Percentiles rank a stretch among this genome's conserved stretches.
Evolutionary conservation across 257 asterid genomes (phyloP).

Genomic region (Solanum pimpinellifolium): DNA sequence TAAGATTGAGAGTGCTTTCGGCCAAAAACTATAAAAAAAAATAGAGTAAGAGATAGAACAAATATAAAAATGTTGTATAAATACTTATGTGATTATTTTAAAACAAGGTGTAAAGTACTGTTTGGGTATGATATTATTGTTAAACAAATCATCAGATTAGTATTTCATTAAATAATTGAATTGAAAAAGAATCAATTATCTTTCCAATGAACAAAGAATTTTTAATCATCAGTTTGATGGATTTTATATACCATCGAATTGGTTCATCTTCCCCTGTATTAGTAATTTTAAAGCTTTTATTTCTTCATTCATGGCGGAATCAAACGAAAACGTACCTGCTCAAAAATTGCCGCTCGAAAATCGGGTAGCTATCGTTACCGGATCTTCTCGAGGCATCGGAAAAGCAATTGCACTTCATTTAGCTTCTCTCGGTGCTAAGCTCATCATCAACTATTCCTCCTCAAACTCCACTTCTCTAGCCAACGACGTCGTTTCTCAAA

Average conservation of each 20-base stretch:
- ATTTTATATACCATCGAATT: background rate
- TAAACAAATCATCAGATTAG: background rate
- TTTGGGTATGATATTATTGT: too few species aligned
- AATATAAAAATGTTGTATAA: too few species aligned
- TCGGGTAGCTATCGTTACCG: constrained; percentile 19
- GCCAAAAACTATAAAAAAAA: too few species aligned
- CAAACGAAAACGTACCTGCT: background rate
- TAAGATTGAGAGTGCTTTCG: too few species aligned
- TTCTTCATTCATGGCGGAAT: background rate
- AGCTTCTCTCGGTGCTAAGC: constrained; percentile 42
- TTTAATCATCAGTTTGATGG: background rate
- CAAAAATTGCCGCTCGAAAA: background rate
- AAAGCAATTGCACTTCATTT: constrained; percentile 38
- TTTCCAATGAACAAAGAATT: too few species aligned
- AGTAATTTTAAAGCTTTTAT: background rate
- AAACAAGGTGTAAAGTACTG: too few species aligned
- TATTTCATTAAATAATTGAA: too few species aligned
- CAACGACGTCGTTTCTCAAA: background rate
- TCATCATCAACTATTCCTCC: background rate
- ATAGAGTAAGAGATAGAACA: too few species aligned
- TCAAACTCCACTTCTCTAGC: background rate
- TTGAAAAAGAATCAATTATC: background rate
- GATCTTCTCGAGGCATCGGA: constrained; percentile 28
- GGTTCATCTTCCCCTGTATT: background rate
- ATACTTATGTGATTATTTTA: too few species aligned